phyloP scores from a whole-genome alignment of 345 rosid genomes.

The Clarkia xantiana region DNA sequence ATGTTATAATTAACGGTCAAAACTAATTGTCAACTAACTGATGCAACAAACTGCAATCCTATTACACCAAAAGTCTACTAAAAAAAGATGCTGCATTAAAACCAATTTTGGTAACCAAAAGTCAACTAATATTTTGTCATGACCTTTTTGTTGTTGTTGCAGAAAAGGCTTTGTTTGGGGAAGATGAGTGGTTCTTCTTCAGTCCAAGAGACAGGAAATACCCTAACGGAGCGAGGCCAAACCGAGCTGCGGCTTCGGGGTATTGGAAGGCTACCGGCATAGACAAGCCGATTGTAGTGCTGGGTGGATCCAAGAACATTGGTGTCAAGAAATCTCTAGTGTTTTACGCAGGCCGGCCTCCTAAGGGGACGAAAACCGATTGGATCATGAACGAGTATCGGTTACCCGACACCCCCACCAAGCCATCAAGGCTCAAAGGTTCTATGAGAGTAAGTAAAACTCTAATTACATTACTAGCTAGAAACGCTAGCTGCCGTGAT shows the following conservation, averaged over 20 bases:
- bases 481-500: no score
- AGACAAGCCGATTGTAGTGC: conserved; percentile 25
- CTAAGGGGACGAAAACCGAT: conserved; percentile 34
- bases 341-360: conserved; percentile 29
- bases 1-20: no score
- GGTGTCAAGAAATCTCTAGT: conserved; percentile 45
- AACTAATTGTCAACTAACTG: no score
- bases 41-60: no score
- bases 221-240: conserved; percentile 25
- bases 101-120: no score
- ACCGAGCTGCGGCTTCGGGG: conserved; percentile 30
- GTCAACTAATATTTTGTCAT: no score
- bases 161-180: conserved; percentile 66
- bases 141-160: conserved; percentile 6
- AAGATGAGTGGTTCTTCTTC: conserved; percentile 57
- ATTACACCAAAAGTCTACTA: no score
- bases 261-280: conserved; percentile 37
- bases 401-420: conserved; percentile 13
- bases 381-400: conserved; percentile 47
- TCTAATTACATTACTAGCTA: neutral
- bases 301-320: conserved; percentile 20
- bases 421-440: conserved; percentile 18
- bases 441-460: conserved; percentile 39
- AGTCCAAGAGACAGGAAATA: conserved; percentile 38
- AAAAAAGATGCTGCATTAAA: no score